Percentiles rank a stretch among this genome's conserved stretches.
Conservation (phyloP, 1,284 basidiomycete species). For the Inonotus obliquus region DNA sequence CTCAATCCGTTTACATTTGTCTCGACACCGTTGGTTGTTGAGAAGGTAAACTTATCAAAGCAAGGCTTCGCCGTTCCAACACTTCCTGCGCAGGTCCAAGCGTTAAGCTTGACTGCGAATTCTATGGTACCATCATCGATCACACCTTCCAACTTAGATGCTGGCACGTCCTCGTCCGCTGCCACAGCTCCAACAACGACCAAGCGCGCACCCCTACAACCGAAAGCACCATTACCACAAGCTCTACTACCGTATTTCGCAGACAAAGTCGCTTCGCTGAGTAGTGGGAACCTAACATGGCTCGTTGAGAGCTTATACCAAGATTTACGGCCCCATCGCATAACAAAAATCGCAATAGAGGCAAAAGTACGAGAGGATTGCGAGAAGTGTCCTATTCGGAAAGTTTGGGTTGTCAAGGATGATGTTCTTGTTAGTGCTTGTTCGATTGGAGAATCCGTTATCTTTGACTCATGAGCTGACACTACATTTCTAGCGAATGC, state of each 20-base stretch:
- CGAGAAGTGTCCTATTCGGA: slow-evolving; percentile 66
- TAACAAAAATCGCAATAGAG: slow-evolving; percentile 80
- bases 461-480: neutral
- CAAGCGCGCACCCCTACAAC: slow-evolving; percentile 28
- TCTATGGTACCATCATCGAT: neutral
- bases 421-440: slow-evolving; percentile 29
- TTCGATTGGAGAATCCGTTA: neutral
- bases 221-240: slow-evolving; percentile 67
- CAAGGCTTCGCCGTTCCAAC: slow-evolving; percentile 35
- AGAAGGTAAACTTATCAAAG: slow-evolving; percentile 19
- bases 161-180: slow-evolving; percentile 13
- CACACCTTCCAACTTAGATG: neutral
- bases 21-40: slow-evolving; percentile 41
- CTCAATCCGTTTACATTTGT: slow-evolving; percentile 77
- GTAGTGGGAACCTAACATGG: slow-evolving; percentile 55
- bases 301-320: slow-evolving; percentile 70
- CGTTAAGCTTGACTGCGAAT: neutral
- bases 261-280: slow-evolving; percentile 48
- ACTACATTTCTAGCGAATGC: neutral
- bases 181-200: slow-evolving; percentile 5
- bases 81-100: slow-evolving; percentile 29
- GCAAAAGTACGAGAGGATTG: slow-evolving; percentile 70
- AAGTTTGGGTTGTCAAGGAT: slow-evolving; percentile 63
- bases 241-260: slow-evolving; percentile 54
- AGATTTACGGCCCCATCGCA: slow-evolving; percentile 56